Conservation (phyloP, 352 stramenopile species). For the Globisporangium barbulae region DNA sequence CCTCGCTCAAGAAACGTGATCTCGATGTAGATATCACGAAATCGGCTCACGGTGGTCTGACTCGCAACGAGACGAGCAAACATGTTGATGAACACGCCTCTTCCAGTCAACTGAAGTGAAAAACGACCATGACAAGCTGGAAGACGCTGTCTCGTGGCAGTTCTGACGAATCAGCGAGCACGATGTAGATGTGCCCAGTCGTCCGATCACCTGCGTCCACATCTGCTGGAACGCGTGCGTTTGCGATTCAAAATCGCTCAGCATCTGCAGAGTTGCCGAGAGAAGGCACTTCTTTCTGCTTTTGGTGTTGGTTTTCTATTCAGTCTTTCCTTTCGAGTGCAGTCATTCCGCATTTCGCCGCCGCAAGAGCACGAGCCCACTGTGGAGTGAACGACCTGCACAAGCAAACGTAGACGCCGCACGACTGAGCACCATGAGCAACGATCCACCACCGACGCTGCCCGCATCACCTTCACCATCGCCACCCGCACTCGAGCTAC, state of each 20-base stretch:
- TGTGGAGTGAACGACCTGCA: too few relatives aligned
- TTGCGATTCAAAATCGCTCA: neutral
- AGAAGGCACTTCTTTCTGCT: neutral
- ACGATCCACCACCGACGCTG: neutral
- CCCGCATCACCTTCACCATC: neutral
- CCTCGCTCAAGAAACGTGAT: neutral
- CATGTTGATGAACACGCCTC: neutral
- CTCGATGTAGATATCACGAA: neutral
- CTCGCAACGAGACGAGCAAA: neutral
- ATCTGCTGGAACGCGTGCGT: neutral
- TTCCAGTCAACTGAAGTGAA: neutral
- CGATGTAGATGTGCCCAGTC: neutral
- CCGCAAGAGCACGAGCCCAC: too few relatives aligned
- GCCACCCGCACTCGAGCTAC: neutral
- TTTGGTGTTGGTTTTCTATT: too few relatives aligned
- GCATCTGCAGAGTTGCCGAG: neutral
- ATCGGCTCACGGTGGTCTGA: neutral
- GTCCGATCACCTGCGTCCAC: neutral
- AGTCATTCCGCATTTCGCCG: too few relatives aligned
- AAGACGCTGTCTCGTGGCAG: neutral
- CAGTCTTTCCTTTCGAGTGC: too few relatives aligned
- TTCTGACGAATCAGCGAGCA: neutral
- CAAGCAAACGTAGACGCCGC: too few relatives aligned
- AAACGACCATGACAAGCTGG: neutral
- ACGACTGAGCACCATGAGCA: too few relatives aligned